Conservation (phyloP, 352 stramenopile species). For the Aphanomyces cochlioides region DNA sequence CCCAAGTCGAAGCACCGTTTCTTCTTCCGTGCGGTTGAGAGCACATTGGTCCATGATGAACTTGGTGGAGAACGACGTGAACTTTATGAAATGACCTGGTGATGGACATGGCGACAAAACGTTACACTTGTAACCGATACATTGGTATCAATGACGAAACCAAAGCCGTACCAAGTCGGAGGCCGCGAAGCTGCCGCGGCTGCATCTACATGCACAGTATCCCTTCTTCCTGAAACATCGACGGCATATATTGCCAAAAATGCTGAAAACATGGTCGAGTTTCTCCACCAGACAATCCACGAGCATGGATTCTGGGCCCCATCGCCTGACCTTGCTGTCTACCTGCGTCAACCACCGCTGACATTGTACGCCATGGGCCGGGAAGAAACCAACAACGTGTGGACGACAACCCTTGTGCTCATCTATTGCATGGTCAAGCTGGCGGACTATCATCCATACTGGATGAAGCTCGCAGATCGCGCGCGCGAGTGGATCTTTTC, state of each 20-base stretch:
- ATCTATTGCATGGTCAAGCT: slow-evolving; percentile 42
- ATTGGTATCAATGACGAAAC: neutral
- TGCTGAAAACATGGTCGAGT: slow-evolving; percentile 22
- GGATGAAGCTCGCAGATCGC: slow-evolving; percentile 43
- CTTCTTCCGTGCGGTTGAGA: no score
- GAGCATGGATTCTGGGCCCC: slow-evolving; percentile 3
- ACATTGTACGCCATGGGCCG: slow-evolving; percentile 26
- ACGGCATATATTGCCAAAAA: slow-evolving; percentile 6
- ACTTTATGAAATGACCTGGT: no score
- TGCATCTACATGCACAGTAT: no score
- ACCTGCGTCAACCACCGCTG: slow-evolving; percentile 1
- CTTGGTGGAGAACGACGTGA: no score
- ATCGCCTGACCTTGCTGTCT: neutral
- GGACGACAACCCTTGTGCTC: slow-evolving; percentile 50
- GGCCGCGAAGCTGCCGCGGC: no score
- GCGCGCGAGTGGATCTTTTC: slow-evolving; percentile 45
- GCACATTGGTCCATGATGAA: no score
- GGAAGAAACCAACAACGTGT: slow-evolving; percentile 47
- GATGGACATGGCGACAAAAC: neutral
- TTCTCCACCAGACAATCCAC: neutral
- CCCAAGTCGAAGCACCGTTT: no score
- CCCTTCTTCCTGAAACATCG: slow-evolving; percentile 10
- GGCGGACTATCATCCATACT: slow-evolving; percentile 48
- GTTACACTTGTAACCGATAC: slow-evolving; percentile 1
- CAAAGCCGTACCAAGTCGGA: no score